Conservation (phyloP, 1,139 yeast species). For the Zygosaccharomyces pseudobailii region DNA sequence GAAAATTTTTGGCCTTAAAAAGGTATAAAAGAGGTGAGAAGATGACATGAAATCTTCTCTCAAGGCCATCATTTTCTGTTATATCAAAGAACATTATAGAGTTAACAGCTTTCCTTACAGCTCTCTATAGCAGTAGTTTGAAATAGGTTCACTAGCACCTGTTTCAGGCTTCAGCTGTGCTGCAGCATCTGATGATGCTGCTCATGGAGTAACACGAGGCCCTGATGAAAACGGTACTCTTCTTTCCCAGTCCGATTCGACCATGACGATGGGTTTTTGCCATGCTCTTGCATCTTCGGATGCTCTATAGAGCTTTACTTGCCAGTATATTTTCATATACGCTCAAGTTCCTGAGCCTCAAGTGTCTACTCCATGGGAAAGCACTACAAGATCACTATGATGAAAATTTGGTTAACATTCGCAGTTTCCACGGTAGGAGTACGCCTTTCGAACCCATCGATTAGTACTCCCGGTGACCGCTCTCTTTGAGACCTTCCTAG, state of each 20-base stretch:
- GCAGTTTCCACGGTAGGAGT: slow-evolving; percentile 94
- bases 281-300: slow-evolving; percentile 29
- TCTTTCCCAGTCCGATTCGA: slow-evolving; percentile 93
- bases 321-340: slow-evolving; percentile 63
- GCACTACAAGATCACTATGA: slow-evolving; percentile 43
- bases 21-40: background rate
- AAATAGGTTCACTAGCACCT: too few species aligned
- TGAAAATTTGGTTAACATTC: slow-evolving; percentile 74
- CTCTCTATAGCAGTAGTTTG: background rate
- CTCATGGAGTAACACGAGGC: slow-evolving; percentile 19
- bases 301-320: slow-evolving; percentile 57
- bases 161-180: background rate
- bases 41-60: background rate
- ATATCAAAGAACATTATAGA: too few species aligned
- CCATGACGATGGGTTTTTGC: slow-evolving; percentile 75
- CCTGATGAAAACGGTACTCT: slow-evolving; percentile 46
- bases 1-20: background rate
- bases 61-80: too few species aligned
- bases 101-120: background rate
- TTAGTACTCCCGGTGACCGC: slow-evolving; percentile 79
- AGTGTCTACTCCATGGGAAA: slow-evolving; percentile 3
- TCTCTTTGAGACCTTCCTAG: slow-evolving; percentile 51
- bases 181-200: slow-evolving; percentile 5
- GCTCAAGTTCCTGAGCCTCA: slow-evolving; percentile 43
- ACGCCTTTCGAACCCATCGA: slow-evolving; percentile 74